Conservation (phyloP, 2,329 filamentous ascomycete genomes). For the Colletotrichum spaethianum region DNA sequence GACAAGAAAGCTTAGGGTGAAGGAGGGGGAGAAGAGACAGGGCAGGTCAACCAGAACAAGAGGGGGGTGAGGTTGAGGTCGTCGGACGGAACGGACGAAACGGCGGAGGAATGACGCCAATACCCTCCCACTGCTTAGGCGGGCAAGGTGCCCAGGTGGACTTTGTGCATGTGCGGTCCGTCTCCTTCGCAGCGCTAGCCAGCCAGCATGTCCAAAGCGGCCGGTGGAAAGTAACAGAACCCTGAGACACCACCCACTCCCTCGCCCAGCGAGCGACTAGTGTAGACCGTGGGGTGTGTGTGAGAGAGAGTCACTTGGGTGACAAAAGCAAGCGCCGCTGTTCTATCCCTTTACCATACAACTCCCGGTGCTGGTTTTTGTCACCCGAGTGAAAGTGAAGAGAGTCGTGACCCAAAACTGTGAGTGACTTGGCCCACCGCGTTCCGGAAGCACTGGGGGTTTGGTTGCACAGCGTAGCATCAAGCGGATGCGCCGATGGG, state of each 20-base stretch:
- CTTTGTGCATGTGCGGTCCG: slow-evolving; percentile 15
- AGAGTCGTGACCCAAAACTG: background rate
- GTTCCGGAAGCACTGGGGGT: background rate
- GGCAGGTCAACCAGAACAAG: slow-evolving; percentile 16
- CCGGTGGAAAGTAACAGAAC: slow-evolving; percentile 22
- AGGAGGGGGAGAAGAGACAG: background rate
- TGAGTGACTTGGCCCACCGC: slow-evolving; percentile 14
- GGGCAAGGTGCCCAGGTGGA: slow-evolving; percentile 8
- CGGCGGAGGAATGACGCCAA: slow-evolving; percentile 38
- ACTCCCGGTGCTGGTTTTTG: too few relatives aligned
- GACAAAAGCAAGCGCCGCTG: too few relatives aligned
- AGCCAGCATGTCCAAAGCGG: slow-evolving; percentile 2
- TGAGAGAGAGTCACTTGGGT: too few relatives aligned
- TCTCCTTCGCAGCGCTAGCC: background rate
- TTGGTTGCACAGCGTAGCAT: background rate
- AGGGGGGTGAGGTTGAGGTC: slow-evolving; percentile 26
- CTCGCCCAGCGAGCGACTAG: too few relatives aligned
- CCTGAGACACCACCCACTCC: slow-evolving; percentile 10
- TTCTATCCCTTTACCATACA: too few relatives aligned
- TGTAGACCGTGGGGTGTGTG: background rate
- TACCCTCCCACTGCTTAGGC: background rate
- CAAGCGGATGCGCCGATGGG: slow-evolving; percentile 1
- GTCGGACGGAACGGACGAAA: slow-evolving; percentile 40
- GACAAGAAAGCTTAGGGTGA: slow-evolving; percentile 17
- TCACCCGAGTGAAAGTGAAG: too few relatives aligned